Base-by-base conservation (phyloP, 768 basidiomycete genomes). In the Pisolithus orientalis region DNA sequence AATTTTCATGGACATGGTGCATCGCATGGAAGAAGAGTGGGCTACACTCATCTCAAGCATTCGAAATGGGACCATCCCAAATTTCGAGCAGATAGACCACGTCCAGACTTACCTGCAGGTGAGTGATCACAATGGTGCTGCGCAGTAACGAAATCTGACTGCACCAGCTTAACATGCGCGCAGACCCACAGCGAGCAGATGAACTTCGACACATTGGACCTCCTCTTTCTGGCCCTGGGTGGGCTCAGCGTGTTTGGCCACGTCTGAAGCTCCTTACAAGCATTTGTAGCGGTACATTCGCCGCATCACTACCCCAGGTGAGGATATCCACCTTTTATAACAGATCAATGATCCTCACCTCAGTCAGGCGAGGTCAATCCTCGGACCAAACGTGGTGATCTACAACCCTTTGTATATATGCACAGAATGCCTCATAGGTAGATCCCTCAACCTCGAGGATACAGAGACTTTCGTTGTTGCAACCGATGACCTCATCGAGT, bases 221-320 rank as follows among this genome's bases (percentile, higher is more conserved):
- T 21, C 37, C 51, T 32, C 13, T n/a, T 7, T 24, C 14, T 7
- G 2, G 17, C 1, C 6, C 45, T 29, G 55, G 52, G 3, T 56
- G 55, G 52, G 16, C 44, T 3, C 42, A 29, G 14, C 34, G 44
- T 4, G 28, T 56, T 3, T 56, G 55, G 55, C 55, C 55, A n/a
- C 21, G 17, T 6, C 32, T 53, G n/a, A 53, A 39, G 13, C 11
- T 7, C n/a, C 14, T 56, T 11, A 16, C 46, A 21, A 43, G 34
- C 1, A 50, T 49, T 17, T 40, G 47, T 11, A 49, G 55, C 24
- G 55, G 55, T 37, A 7, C 29, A 4, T 44, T 49, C 45, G 38
- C 55, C 16, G 31, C 47, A 2, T 16, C 27, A 2, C n/a, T 56
- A 14, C 52, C 52, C 1, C 44, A 53, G 55, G 55, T 39, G 34